Evolutionary conservation across 805 yeast genomes (phyloP).

Genomic region (Kluyveromyces aestuarii): DNA sequence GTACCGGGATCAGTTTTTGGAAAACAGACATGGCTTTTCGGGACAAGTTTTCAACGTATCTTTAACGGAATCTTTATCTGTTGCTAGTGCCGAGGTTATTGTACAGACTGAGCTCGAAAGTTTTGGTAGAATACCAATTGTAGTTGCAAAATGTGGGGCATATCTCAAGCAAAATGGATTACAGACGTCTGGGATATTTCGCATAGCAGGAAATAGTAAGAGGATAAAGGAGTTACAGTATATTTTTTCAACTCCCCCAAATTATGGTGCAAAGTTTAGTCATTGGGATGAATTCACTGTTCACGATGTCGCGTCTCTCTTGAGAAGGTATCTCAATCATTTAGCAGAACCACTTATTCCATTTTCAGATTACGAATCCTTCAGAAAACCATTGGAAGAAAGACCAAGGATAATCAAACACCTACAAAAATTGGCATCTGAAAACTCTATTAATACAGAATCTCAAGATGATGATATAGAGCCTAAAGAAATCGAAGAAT

Average conservation of each 20-base stretch:
- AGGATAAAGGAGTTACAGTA: slow-evolving; percentile 80
- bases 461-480: slow-evolving; percentile 5
- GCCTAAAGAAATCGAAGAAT: slow-evolving; percentile 11
- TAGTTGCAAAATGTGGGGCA: slow-evolving; percentile 94
- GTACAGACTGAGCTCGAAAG: slow-evolving; percentile 53
- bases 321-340: slow-evolving; percentile 77
- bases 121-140: slow-evolving; percentile 84
- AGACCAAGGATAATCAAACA: slow-evolving; percentile 59
- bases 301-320: slow-evolving; percentile 90
- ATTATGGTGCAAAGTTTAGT: slow-evolving; percentile 69
- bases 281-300: slow-evolving; percentile 92
- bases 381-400: slow-evolving; percentile 66
- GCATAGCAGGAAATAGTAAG: slow-evolving; percentile 87
- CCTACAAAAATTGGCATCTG: slow-evolving; percentile 45
- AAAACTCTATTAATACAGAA: neutral
- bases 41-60: slow-evolving; percentile 71
- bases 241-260: slow-evolving; percentile 79
- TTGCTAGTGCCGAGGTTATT: slow-evolving; percentile 60
- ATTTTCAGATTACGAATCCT: slow-evolving; percentile 59
- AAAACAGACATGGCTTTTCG: slow-evolving; percentile 30
- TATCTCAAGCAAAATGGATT: slow-evolving; percentile 70
- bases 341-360: slow-evolving; percentile 92
- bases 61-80: slow-evolving; percentile 54
- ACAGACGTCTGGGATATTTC: slow-evolving; percentile 80
- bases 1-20: slow-evolving; percentile 32